Evolutionary conservation across 2,329 filamentous ascomycete species (phyloP).

Genomic region (Verticillium nubilum): DNA sequence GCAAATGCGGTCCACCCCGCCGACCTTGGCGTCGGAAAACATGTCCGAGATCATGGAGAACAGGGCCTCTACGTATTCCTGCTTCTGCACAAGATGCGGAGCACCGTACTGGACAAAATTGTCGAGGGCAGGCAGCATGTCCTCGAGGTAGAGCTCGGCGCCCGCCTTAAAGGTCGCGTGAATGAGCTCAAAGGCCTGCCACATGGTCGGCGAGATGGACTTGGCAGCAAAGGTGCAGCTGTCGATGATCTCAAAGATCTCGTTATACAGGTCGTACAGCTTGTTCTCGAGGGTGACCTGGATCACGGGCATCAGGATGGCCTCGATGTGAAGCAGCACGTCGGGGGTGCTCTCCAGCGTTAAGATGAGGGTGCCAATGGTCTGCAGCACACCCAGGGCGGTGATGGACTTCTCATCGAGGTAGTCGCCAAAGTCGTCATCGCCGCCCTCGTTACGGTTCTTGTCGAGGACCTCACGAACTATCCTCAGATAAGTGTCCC

Average conservation of each 20-base stretch:
- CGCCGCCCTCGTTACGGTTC: slow-evolving; percentile 67
- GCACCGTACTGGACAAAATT: slow-evolving; percentile 96
- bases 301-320: slow-evolving; percentile 95
- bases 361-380: slow-evolving; percentile 93
- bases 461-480: slow-evolving; percentile 87
- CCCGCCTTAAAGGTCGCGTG: slow-evolving; percentile 96
- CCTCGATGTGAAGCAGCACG: slow-evolving; percentile 89
- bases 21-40: slow-evolving; percentile 87
- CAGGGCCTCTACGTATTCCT: slow-evolving; percentile 79
- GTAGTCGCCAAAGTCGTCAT: slow-evolving; percentile 82
- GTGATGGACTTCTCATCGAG: slow-evolving; percentile 98
- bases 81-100: slow-evolving; percentile 73
- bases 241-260: slow-evolving; percentile 98
- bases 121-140: slow-evolving; percentile 96
- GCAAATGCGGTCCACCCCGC: slow-evolving; percentile 90
- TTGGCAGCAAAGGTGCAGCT: slow-evolving; percentile 98
- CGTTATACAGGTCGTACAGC: slow-evolving; percentile 95
- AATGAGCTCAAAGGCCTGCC: slow-evolving; percentile 95
- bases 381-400: slow-evolving; percentile 90
- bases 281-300: slow-evolving; percentile 96
- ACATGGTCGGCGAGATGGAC: slow-evolving; percentile 93
- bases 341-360: slow-evolving; percentile 96
- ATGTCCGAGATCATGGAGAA: slow-evolving; percentile 94
- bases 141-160: slow-evolving; percentile 93
- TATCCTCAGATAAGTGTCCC: slow-evolving; percentile 93